Base-by-base conservation (phyloP, 768 basidiomycete genomes). In the Calocybe cyanea region DNA sequence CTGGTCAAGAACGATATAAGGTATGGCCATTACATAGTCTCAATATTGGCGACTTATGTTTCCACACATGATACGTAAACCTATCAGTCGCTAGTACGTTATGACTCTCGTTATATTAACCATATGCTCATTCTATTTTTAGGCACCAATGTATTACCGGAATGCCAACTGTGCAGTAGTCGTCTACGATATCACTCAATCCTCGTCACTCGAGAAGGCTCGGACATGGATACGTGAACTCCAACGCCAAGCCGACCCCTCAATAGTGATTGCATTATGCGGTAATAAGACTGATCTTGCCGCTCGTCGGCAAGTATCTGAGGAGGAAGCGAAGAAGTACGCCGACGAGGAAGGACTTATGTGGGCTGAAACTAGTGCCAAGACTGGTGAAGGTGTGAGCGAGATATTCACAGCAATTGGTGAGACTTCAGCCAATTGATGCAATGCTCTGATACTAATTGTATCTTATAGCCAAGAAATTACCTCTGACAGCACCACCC, bases 141-240 rank as follows among this genome's bases (percentile, higher is more conserved):
- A 92, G 81, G 90, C 91, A 30, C 92, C 91, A 45, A 95, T 94
- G 92, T 95, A 95, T 72, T 96, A 96, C 68, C 85, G 92, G 54
- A 92, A 92, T 54, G 91, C 90, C 59, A 88, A 93, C 59, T 92
- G 91, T 58, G 92, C 92, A 19, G 89, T 95, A 20, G 92, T 93
- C 38, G 92, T 93, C 17, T 95, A 92, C 63, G 96, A 99, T 67
- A 94, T 99, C 64, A 98, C 96, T 33, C 87, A 92, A 61, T 63
- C 85, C 7, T 76, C 91, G 18, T 95, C 94, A 2, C 80, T 95
- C 52, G 91, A 95, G 71, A 96, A 95, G 69, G 95, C 95, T 21
- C 86, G 87, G 56, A 84, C 85, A 52, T 98, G 95, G 95, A 94
- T 98, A 62, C 78, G 88, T 41, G 94, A 97, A 65, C 81, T 98